A percentile compares a stretch with the other conserved stretches of the same genome.
These are phyloP conservation scores for Nephelium lappaceum DNA, from an alignment of 345 rosid species.

Conservation along the genomic window DNA sequence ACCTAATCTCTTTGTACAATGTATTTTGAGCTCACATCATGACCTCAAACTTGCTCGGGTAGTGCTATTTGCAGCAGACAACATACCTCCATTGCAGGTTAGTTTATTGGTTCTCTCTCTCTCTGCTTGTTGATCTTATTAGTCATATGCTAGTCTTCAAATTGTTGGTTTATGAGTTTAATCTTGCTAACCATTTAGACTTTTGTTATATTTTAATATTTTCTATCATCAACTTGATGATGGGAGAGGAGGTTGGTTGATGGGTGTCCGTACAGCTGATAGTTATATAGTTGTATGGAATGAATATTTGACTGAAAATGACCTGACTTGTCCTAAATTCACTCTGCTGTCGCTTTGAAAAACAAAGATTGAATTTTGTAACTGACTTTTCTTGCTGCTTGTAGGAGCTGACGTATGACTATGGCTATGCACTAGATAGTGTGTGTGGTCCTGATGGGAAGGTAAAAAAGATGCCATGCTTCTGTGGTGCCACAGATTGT, in stretches of 20 bases:
- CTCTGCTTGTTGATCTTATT: neutral
- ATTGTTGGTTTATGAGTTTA: neutral
- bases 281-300: neutral
- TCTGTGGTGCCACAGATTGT: slow-evolving; percentile 77
- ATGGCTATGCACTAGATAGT: slow-evolving; percentile 82
- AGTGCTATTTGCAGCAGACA: slow-evolving; percentile 91
- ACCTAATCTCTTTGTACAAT: slow-evolving; percentile 93
- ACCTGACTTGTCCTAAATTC: neutral
- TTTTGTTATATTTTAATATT: no score
- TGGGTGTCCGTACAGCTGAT: no score
- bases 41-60: slow-evolving; percentile 84
- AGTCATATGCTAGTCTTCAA: neutral
- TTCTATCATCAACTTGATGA: neutral
- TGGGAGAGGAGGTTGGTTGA: neutral
- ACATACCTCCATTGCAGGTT: slow-evolving; percentile 94
- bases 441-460: slow-evolving; percentile 76
- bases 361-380: neutral
- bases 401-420: slow-evolving; percentile 91
- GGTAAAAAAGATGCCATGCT: slow-evolving; percentile 65
- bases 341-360: neutral
- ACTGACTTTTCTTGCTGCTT: slow-evolving; percentile 14
- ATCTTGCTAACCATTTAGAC: neutral
- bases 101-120: neutral
- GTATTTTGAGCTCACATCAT: slow-evolving; percentile 79
- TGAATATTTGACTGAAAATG: neutral